Percentiles rank a stretch among this genome's conserved stretches.
phyloP scores from a whole-genome alignment of 148 eudicot genomes.

The Cornus controversa region DNA sequence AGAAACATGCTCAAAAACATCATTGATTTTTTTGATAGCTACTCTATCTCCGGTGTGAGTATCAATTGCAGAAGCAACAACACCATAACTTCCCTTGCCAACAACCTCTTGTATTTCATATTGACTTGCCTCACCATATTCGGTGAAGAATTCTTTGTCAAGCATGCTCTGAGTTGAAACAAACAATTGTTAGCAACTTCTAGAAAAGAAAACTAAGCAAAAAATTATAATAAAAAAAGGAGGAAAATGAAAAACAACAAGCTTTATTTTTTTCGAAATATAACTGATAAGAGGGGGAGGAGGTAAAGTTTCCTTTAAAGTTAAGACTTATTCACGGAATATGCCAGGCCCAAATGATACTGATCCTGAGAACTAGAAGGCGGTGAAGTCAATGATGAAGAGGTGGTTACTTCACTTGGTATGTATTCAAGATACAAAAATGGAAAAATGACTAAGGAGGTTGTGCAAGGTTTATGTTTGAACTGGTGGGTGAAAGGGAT shows the following conservation, averaged over 20 bases:
- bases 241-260: background rate
- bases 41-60: constrained; percentile 69
- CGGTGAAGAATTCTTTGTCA: constrained; percentile 68
- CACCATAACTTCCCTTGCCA: constrained; percentile 75
- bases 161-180: constrained; percentile 43
- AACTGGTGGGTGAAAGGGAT: too few relatives aligned
- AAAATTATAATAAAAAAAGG: too few relatives aligned
- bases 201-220: background rate
- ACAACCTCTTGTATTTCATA: constrained; percentile 67
- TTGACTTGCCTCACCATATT: constrained; percentile 65
- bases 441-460: too few relatives aligned
- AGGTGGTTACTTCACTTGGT: too few relatives aligned
- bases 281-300: background rate
- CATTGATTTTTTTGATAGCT: constrained; percentile 58
- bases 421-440: too few relatives aligned
- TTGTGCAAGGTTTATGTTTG: too few relatives aligned
- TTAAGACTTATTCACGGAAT: background rate
- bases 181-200: constrained; percentile 1
- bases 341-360: too few relatives aligned
- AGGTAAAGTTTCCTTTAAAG: background rate
- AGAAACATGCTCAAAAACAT: constrained; percentile 59
- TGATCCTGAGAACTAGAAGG: background rate
- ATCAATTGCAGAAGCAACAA: constrained; percentile 70
- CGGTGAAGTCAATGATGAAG: background rate
- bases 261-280: background rate